Percentiles rank a stretch among this genome's conserved stretches.
These are phyloP conservation scores for Pseudoscleropodium purum DNA, from an alignment of 225 moss, liverwort and hornwort genomes.

Conservation along the genomic window DNA sequence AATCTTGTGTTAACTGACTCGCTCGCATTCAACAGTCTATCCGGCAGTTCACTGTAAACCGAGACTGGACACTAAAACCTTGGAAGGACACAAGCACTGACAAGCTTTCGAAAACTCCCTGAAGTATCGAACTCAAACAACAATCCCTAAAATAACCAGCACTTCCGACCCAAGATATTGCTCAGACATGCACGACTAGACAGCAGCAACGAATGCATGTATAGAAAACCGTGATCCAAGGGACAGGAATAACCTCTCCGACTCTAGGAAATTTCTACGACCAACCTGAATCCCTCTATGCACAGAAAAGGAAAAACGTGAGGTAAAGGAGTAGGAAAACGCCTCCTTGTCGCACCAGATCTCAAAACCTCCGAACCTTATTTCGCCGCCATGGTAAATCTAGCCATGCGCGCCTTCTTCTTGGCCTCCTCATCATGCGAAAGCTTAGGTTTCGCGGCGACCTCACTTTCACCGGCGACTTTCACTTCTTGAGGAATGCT, in stretches of 20 bases:
- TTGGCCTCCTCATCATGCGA: slow-evolving; percentile 56
- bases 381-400: slow-evolving; percentile 56
- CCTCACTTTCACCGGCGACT: slow-evolving; percentile 16
- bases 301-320: slow-evolving; percentile 6
- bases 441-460: slow-evolving; percentile 17
- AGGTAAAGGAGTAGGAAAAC: slow-evolving; percentile 5
- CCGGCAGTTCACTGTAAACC: neutral
- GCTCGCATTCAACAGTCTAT: neutral
- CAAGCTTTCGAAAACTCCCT: neutral
- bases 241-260: slow-evolving; percentile 1
- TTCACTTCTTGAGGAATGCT: slow-evolving; percentile 23
- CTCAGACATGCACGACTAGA: neutral
- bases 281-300: slow-evolving; percentile 12
- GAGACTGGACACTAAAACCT: neutral
- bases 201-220: slow-evolving; percentile 17
- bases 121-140: neutral
- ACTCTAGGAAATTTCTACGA: slow-evolving; percentile 6
- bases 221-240: slow-evolving; percentile 1
- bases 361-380: neutral
- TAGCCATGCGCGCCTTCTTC: slow-evolving; percentile 91
- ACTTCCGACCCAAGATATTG: neutral
- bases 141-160: neutral
- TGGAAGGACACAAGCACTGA: neutral
- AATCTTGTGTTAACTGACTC: neutral
- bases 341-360: slow-evolving; percentile 2